Evolutionary conservation across 2,329 filamentous ascomycete genomes (phyloP), one percentile per base, ranked within the genome.

Genomic region (Penicillium glabrum): DNA sequence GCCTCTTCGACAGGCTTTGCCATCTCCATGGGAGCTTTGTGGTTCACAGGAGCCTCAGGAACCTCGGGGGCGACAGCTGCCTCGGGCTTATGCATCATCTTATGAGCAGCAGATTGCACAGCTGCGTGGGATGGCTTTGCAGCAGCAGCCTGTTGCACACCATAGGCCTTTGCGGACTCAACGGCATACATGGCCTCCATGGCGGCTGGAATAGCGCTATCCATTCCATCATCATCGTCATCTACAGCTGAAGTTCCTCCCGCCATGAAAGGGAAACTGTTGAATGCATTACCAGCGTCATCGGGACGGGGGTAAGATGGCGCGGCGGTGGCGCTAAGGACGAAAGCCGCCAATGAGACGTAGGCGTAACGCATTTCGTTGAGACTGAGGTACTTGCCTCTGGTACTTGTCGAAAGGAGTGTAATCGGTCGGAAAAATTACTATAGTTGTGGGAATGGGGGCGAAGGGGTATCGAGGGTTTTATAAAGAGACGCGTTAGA

Each of bases 241-340:
- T 50, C 5, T 10, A 16, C 45, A 13, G 58, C 11, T 7, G 31
- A 62, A 10, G 41, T 45, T 19, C 53, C 60, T 1, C 27, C 14
- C 4, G 60, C 23, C 43, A 58, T 54, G 51, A 66, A 66, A 13
- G 63, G 63, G 53, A 58, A 67, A 21, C 47, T 58, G 44, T 31
- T 56, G 31, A 64, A 59, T 2, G 58, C 51, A 24, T 60, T 46
- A 10, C 49, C 39, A 39, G 23, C 2, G 3, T 31, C 19, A 5
- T 41, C 57, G 1, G 60, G 41, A 24, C 57, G 55, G 10, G 60
- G 59, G 19, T 54, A 54, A 10, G 59, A 57, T 2, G 64, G 64
- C 1, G 62, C 60, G 11, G 60, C 64, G n/a, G 56, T 65, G 7
- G 72, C 73, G 16, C 69, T 53, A 43, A 75, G 49, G 47, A 73